Evolutionary conservation across 2,329 filamentous ascomycete genomes (phyloP).

Genomic region (Pyrenophora graminea): DNA sequence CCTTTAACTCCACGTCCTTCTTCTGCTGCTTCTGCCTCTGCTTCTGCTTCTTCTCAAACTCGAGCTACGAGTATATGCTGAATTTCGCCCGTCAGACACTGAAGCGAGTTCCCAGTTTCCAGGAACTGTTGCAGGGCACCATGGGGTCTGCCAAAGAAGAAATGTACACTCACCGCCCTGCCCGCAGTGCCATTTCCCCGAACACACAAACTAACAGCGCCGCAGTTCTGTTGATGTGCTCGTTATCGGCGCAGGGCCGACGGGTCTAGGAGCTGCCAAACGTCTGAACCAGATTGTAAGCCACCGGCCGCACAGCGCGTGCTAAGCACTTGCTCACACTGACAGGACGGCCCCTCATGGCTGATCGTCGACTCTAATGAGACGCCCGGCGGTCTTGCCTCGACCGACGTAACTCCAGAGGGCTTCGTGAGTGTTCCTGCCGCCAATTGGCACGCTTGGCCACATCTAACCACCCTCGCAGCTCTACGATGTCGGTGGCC

Average conservation of each 20-base stretch:
- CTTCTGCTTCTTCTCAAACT: constrained; percentile 13
- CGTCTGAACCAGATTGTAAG: constrained; percentile 93
- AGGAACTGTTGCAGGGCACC: constrained; percentile 47
- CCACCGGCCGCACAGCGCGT: constrained; percentile 15
- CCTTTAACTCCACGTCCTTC: constrained; percentile 21
- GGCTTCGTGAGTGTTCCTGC: constrained; percentile 77
- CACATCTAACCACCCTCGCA: constrained; percentile 28
- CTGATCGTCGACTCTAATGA: constrained; percentile 91
- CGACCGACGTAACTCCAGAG: constrained; percentile 92
- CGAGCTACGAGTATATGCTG: constrained; percentile 42
- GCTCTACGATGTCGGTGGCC: constrained; percentile 98
- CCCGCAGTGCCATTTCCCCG: constrained; percentile 9
- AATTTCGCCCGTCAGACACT: constrained; percentile 46
- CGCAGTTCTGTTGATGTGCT: constrained; percentile 90
- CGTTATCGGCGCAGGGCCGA: constrained; percentile 96
- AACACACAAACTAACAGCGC: constrained; percentile 25
- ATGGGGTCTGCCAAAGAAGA: constrained; percentile 48
- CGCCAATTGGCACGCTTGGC: constrained; percentile 10
- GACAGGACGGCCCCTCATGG: constrained; percentile 88
- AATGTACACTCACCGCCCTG: constrained; percentile 46
- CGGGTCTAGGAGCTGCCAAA: constrained; percentile 96
- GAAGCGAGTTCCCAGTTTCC: constrained; percentile 49
- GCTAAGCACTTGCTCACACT: constrained; percentile 29
- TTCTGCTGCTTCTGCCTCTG: constrained; percentile 18
- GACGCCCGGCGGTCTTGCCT: constrained; percentile 91